Evolutionary conservation across 2,329 filamentous ascomycete genomes (phyloP), one percentile per base, ranked within the genome.

Genomic region (Fusarium duplospermum): DNA sequence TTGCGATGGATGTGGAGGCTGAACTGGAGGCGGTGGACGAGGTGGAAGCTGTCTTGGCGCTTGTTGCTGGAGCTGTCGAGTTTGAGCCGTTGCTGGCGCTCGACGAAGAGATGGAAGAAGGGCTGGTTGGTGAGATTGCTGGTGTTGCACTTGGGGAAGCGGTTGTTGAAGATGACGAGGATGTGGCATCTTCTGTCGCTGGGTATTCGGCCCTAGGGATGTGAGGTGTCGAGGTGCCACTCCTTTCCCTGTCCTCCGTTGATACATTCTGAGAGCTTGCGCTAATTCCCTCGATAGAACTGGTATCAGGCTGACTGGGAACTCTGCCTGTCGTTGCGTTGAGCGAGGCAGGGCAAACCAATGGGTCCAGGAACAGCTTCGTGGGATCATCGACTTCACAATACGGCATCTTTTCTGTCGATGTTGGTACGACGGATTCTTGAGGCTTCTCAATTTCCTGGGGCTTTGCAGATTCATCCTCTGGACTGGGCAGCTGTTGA

Each of bases 71-170:
- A 4, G 45, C 13, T 4, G 72, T 74, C 14, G 65, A 68, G 22
- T 69, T 69, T 24, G 59, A 62, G 22, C n/a, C 18, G 4, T 67
- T 29, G 16, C 74, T 67, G 18, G 35, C 22, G 10, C 22, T 63
- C 13, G 70, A 69, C 10, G 76, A 76, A 45, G 76, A 70, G 20
- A 67, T 64, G 11, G 64, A 67, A 27, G 73, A 77, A 7, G 75
- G 61, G 11, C 71, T 71, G 11, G 64, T 62, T n/a, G 73, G 67
- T 38, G 73, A 73, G n/a, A 71, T 50, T 24, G 72, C 72, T 20
- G 71, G 67, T 20, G 59, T 59, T 22, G 67, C 65, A n/a, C 71
- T 68, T 9, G 76, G 70, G 5, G 68, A 72, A 14, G 58, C 47
- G 22, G 62, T 71, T 1, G 60, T 67, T 13, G 72, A 57, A 22